phyloP scores from a whole-genome alignment of 345 rosid genomes.

The Sapria himalayana region DNA sequence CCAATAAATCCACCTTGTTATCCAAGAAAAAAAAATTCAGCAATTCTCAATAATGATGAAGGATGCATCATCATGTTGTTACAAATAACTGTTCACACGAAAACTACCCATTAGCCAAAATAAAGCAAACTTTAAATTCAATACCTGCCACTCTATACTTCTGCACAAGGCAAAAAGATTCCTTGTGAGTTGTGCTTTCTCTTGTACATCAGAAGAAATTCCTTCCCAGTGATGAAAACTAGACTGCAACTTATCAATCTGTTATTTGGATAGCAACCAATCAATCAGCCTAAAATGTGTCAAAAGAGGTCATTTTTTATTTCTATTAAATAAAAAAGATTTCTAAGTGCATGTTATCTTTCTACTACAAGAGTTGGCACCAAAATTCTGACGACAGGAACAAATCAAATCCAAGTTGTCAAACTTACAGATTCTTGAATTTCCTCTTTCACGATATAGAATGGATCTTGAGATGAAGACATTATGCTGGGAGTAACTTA shows the following conservation, averaged over 20 bases:
- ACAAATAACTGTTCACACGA: neutral
- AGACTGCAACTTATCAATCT: conserved; percentile 88
- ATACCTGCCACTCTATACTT: conserved; percentile 98
- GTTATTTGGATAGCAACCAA: neutral
- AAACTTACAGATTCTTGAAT: conserved; percentile 84
- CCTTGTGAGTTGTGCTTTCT: conserved; percentile 36
- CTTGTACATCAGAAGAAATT: conserved; percentile 32
- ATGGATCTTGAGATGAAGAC: conserved; percentile 98
- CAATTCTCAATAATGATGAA: conserved; percentile 13
- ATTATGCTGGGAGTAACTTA: conserved; percentile 11
- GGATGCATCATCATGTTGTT: no score
- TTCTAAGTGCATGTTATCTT: no score
- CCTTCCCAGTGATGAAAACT: conserved; percentile 80
- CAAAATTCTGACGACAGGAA: neutral
- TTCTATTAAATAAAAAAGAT: no score
- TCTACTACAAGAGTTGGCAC: no score
- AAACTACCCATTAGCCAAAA: neutral
- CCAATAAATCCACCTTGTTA: conserved; percentile 97
- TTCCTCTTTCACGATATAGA: conserved; percentile 93
- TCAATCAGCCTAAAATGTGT: neutral
- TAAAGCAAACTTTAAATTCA: no score
- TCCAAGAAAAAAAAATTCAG: conserved; percentile 33
- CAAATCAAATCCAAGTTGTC: neutral
- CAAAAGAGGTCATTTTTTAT: no score
- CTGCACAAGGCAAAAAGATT: conserved; percentile 58